phyloP scores from a whole-genome alignment of 169 alveolate species.

The Miamiensis avidus region DNA sequence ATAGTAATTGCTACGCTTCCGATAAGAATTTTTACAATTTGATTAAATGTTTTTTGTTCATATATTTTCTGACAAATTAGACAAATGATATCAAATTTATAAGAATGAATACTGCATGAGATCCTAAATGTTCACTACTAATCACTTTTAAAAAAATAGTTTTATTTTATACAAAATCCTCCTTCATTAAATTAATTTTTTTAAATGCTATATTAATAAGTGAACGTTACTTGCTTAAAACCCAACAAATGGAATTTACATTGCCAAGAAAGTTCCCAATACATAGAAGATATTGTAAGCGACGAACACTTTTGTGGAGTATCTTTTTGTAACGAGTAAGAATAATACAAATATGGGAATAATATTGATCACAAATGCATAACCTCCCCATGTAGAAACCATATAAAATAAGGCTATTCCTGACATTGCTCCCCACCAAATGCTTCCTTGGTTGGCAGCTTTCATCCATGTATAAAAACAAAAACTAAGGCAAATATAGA shows the following conservation, averaged over 20 bases:
- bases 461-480: slow-evolving; percentile 93
- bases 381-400: slow-evolving; percentile 99
- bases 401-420: slow-evolving; percentile 88
- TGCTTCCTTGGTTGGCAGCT: slow-evolving; percentile 93
- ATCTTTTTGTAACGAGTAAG: slow-evolving; percentile 87
- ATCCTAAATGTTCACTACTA: slow-evolving; percentile 96
- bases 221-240: slow-evolving; percentile 78
- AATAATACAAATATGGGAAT: slow-evolving; percentile 94
- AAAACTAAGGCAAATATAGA: slow-evolving; percentile 96
- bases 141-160: slow-evolving; percentile 17
- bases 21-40: slow-evolving; percentile 54
- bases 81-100: slow-evolving; percentile 62
- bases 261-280: slow-evolving; percentile 92
- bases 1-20: slow-evolving; percentile 59
- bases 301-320: slow-evolving; percentile 87
- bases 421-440: slow-evolving; percentile 74
- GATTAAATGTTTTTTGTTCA: slow-evolving; percentile 63
- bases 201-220: not conserved
- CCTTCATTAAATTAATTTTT: not conserved
- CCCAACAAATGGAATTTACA: slow-evolving; percentile 96
- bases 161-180: no score
- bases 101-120: slow-evolving; percentile 94
- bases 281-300: slow-evolving; percentile 94
- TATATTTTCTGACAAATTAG: slow-evolving; percentile 64
- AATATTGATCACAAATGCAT: slow-evolving; percentile 95